These are phyloP conservation scores for Casuarina equisetifolia DNA, from an alignment of 306 rosid species.

Conservation along the genomic window DNA sequence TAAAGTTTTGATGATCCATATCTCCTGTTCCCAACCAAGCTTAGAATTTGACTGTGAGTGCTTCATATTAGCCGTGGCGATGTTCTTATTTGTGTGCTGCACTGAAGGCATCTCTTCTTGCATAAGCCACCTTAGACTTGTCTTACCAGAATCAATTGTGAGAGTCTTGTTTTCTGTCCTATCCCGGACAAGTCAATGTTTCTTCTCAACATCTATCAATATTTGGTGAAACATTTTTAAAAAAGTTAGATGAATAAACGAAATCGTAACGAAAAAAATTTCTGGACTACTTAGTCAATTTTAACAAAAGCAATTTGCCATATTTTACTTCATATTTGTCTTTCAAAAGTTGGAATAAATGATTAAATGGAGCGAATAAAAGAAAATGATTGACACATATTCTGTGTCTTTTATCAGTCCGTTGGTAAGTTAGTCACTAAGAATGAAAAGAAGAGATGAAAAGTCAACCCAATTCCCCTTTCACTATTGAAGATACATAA, in stretches of 20 bases:
- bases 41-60: constrained; percentile 14
- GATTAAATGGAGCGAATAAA: not conserved
- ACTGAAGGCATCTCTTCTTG: constrained; percentile 19
- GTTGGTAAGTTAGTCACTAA: not conserved
- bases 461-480: no score
- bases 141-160: constrained; percentile 13
- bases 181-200: constrained; percentile 26
- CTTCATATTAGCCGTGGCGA: not conserved
- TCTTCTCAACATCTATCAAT: not conserved
- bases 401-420: not conserved
- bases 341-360: not conserved
- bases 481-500: no score
- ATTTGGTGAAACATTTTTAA: not conserved
- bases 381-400: not conserved
- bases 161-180: not conserved
- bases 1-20: constrained; percentile 17
- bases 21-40: constrained; percentile 5
- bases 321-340: not conserved
- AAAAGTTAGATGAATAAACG: not conserved
- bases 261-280: not conserved
- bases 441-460: not conserved
- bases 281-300: not conserved
- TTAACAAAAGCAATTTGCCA: not conserved
- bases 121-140: constrained; percentile 15
- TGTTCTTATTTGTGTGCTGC: not conserved